phyloP scores from a whole-genome alignment of 164 flowering plant genomes.

The Macadamia integrifolia region DNA sequence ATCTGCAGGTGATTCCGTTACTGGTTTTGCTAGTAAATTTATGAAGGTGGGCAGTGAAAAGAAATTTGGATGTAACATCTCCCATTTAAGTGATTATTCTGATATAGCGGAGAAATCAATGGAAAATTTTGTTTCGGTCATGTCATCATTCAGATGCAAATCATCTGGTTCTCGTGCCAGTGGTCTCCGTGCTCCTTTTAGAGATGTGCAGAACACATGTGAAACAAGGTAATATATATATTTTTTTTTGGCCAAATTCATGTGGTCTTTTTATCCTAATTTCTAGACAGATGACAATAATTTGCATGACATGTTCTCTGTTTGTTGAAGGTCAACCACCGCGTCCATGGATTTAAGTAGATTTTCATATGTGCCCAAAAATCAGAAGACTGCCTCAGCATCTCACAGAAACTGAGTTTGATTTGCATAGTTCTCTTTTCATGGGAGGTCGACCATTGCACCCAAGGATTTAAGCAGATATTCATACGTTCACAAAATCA shows the following conservation, averaged over 20 bases:
- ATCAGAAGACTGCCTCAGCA: constrained; percentile 21
- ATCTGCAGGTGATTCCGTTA: constrained; percentile 25
- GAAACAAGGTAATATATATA: constrained; percentile 35
- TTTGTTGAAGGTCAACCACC: constrained; percentile 29
- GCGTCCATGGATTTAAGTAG: constrained; percentile 31
- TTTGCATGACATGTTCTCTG: not conserved
- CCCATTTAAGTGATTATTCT: constrained; percentile 67
- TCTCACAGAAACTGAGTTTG: constrained; percentile 11
- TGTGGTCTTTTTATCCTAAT: not conserved
- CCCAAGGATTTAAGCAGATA: constrained; percentile 40
- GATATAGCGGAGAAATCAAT: constrained; percentile 83
- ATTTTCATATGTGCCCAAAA: constrained; percentile 45
- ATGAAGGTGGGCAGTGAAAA: constrained; percentile 20
- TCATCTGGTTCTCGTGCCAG: constrained; percentile 92
- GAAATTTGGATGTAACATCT: constrained; percentile 77
- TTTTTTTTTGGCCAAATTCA: not conserved
- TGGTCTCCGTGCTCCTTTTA: constrained; percentile 94
- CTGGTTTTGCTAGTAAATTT: constrained; percentile 17
- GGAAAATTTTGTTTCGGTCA: constrained; percentile 67
- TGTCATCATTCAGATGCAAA: constrained; percentile 59
- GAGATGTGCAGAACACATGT: constrained; percentile 55
- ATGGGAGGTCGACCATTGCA: constrained; percentile 29
- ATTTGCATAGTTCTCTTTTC: not conserved
- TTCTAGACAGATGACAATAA: not conserved
- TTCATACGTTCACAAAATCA: constrained; percentile 35